Conservation (phyloP, 768 basidiomycete species). For the Pleurotus tuber-regium region DNA sequence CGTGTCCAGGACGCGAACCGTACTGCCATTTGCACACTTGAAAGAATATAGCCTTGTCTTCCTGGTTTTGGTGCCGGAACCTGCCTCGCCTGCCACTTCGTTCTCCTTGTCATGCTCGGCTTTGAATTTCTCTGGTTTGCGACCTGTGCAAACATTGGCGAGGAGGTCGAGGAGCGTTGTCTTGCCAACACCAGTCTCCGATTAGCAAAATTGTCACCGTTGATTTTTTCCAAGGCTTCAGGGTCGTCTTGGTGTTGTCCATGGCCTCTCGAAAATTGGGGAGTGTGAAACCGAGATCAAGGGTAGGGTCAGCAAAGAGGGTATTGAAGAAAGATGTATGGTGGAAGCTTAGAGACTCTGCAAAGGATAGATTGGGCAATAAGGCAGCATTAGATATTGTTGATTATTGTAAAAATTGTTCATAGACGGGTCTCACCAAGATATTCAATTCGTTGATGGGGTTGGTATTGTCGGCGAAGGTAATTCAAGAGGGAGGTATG, state of each 20-base stretch:
- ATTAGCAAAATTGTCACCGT: constrained; percentile 10
- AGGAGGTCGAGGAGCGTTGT: constrained; percentile 16
- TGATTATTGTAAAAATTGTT: too few relatives aligned
- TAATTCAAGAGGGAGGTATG: too few relatives aligned
- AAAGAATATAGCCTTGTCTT: constrained; percentile 13
- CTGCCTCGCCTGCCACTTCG: constrained; percentile 12
- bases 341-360: too few relatives aligned
- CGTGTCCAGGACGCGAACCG: constrained; percentile 24
- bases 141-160: constrained; percentile 16
- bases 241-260: constrained; percentile 9
- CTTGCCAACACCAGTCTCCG: constrained; percentile 20
- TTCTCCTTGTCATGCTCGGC: constrained; percentile 6
- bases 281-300: too few relatives aligned
- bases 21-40: constrained; percentile 9
- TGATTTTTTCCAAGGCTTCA: constrained; percentile 10
- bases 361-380: too few relatives aligned
- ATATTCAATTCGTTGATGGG: too few relatives aligned
- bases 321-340: too few relatives aligned
- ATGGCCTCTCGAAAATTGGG: too few relatives aligned
- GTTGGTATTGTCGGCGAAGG: too few relatives aligned
- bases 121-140: constrained; percentile 7
- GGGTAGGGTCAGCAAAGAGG: too few relatives aligned
- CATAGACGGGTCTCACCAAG: too few relatives aligned
- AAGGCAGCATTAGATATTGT: too few relatives aligned
- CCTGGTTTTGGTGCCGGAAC: constrained; percentile 14